Percentiles rank a stretch among this genome's conserved stretches.
phyloP scores from a whole-genome alignment of 352 stramenopile species.

The Phytophthora boehmeriae region DNA sequence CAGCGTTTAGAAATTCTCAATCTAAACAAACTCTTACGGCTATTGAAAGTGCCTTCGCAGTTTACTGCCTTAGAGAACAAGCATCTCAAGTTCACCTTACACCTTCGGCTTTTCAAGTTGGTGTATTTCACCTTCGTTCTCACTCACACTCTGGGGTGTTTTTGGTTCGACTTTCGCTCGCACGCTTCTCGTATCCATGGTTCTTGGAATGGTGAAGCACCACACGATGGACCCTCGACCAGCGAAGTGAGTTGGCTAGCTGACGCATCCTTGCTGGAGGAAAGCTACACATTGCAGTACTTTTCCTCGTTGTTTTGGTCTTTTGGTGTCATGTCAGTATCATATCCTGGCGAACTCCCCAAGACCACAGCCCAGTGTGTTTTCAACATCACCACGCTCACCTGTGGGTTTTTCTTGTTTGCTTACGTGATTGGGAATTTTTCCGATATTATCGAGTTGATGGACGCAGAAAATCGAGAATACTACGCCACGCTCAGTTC shows the following conservation, averaged over 20 bases:
- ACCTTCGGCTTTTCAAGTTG: slow-evolving; percentile 77
- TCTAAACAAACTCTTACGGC: slow-evolving; percentile 65
- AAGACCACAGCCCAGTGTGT: slow-evolving; percentile 57
- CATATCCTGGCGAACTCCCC: slow-evolving; percentile 51
- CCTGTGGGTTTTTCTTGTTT: slow-evolving; percentile 71
- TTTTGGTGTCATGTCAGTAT: slow-evolving; percentile 71
- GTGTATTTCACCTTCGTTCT: slow-evolving; percentile 78
- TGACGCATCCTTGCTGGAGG: slow-evolving; percentile 33
- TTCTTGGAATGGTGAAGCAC: not conserved
- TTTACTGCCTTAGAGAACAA: slow-evolving; percentile 62
- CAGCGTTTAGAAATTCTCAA: slow-evolving; percentile 52
- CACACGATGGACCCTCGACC: slow-evolving; percentile 7
- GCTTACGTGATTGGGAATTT: slow-evolving; percentile 82
- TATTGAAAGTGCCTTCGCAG: slow-evolving; percentile 65
- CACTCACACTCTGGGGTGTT: slow-evolving; percentile 58
- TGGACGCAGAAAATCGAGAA: slow-evolving; percentile 68
- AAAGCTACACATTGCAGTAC: slow-evolving; percentile 48
- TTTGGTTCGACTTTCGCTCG: slow-evolving; percentile 65
- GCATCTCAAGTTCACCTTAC: slow-evolving; percentile 61
- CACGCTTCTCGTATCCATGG: slow-evolving; percentile 26
- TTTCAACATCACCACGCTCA: slow-evolving; percentile 66
- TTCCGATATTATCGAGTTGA: slow-evolving; percentile 69
- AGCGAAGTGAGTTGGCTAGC: slow-evolving; percentile 40
- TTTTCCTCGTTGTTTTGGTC: slow-evolving; percentile 71
- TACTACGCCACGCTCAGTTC: slow-evolving; percentile 64